A percentile compares a stretch with the other conserved stretches of the same genome.
These are phyloP conservation scores for Quercus bicolor DNA, from an alignment of 306 rosid species.

Conservation along the genomic window DNA sequence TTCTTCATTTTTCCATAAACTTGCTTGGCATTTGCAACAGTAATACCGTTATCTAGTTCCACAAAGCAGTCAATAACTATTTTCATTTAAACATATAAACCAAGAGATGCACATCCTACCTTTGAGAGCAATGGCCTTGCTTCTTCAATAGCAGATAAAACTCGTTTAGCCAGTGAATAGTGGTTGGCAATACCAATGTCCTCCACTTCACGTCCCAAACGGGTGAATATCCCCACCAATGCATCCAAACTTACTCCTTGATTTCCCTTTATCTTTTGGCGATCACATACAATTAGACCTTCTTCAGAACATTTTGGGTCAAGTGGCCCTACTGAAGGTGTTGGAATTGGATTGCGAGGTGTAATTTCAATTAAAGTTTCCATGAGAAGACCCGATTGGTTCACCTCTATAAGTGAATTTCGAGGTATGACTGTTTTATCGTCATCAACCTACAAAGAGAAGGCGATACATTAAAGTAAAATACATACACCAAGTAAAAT, in stretches of 20 bases:
- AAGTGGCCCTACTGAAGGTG: conserved; percentile 77
- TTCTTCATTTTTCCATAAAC: too few relatives aligned
- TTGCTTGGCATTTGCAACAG: too few relatives aligned
- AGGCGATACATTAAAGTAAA: conserved; percentile 1
- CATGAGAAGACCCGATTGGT: conserved; percentile 98
- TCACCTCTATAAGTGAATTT: conserved; percentile 84
- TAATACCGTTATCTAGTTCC: neutral
- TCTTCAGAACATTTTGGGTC: conserved; percentile 69
- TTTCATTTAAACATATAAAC: conserved; percentile 14
- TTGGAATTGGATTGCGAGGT: conserved; percentile 79
- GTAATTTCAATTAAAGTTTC: conserved; percentile 87
- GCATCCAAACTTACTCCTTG: conserved; percentile 91
- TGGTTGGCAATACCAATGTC: conserved; percentile 68
- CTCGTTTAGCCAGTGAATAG: conserved; percentile 70
- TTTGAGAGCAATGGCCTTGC: conserved; percentile 76
- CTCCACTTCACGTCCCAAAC: conserved; percentile 85
- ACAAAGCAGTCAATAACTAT: conserved; percentile 2
- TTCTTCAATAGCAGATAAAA: conserved; percentile 67
- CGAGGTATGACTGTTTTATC: conserved; percentile 85
- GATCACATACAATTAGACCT: conserved; percentile 80
- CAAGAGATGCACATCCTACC: conserved; percentile 62
- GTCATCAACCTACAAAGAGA: conserved; percentile 68
- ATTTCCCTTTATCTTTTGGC: conserved; percentile 67
- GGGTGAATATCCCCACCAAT: conserved; percentile 75
- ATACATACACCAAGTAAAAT: neutral